Base-by-base conservation (phyloP, 192 early-diverging fungal genomes). In the Powellomyces hirtus region DNA sequence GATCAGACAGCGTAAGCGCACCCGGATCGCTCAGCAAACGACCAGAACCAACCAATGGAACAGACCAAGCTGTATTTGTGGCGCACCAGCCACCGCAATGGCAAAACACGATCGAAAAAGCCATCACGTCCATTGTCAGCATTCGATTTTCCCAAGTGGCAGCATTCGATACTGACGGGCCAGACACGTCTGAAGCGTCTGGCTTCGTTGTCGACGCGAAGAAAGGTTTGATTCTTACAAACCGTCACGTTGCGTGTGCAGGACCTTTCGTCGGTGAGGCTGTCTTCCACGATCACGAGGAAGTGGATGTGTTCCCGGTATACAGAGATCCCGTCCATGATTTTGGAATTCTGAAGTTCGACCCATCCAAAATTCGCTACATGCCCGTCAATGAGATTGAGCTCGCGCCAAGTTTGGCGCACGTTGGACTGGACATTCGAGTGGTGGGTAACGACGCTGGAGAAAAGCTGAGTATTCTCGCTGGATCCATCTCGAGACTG, bases 211-310 rank as follows among this genome's bases (percentile, higher is more conserved):
- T 93, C 8, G 91, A 93, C 71, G 84, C 84, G 22, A 72, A 77
- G 59, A 77, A 75, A 22, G 90, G 89, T 27, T 72, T 89, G 30
- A 89, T 90, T 37, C 67, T 92, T 37, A 91, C 89, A 8, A 91
- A 91, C 66, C 73, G 86, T 57, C 85, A 81, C 36, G 89, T 92
- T 16, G 89, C 83, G 8, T 88, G 90, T 60, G 80, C 89, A 1
- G 91, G 91, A 18, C 91, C 91, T n/a, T 93, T 91, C 78, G 86
- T 91, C 1, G 91, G 90, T 35, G 89, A 91, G 60, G 90, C 88
- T 16, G 79, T 93, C 29, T 91, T 85, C 52, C 89, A 88, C 57
- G 84, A 93, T 62, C 91, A 92, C 50, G 91, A 92, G 71, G 87
- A 91, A 62, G 84, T 89, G 0, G 82, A 86, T 61, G 91, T 90